Conservation (phyloP, 441 rosid genomes). For the Croton setiger region DNA sequence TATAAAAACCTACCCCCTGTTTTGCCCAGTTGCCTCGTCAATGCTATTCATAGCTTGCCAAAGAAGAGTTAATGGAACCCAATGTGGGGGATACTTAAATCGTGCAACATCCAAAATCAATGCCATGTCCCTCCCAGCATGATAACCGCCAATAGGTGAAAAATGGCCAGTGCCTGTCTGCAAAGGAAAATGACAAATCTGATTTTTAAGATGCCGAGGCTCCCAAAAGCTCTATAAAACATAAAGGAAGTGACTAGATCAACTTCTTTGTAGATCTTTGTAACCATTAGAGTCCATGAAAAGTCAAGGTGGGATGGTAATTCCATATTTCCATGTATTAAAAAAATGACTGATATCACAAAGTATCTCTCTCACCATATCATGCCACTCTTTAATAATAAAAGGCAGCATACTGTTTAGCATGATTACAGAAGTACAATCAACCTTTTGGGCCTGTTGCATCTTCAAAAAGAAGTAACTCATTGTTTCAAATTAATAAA, state of each 20-base stretch:
- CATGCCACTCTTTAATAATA: neutral
- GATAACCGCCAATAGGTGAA: constrained; percentile 65
- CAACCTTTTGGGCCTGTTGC: neutral
- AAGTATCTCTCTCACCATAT: neutral
- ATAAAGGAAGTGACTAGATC: neutral
- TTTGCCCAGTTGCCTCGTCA: constrained; percentile 42
- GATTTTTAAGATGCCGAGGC: neutral
- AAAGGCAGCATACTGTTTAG: neutral
- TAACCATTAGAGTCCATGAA: neutral
- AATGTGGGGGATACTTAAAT: constrained; percentile 61
- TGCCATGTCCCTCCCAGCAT: constrained; percentile 50
- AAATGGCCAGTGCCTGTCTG: constrained; percentile 65
- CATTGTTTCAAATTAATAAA: neutral
- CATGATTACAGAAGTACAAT: neutral
- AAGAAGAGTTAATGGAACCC: constrained; percentile 59
- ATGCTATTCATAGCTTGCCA: constrained; percentile 56
- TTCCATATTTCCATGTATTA: neutral
- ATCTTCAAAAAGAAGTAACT: neutral
- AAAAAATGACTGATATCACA: neutral
- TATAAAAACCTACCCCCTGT: constrained; percentile 39
- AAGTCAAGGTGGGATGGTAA: neutral
- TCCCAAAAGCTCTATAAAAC: constrained; percentile 1
- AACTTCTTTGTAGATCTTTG: neutral
- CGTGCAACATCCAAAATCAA: constrained; percentile 59
- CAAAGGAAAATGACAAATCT: constrained; percentile 14